Conservation (phyloP, 1,284 basidiomycete species). For the Apiotrichum sp. region DNA sequence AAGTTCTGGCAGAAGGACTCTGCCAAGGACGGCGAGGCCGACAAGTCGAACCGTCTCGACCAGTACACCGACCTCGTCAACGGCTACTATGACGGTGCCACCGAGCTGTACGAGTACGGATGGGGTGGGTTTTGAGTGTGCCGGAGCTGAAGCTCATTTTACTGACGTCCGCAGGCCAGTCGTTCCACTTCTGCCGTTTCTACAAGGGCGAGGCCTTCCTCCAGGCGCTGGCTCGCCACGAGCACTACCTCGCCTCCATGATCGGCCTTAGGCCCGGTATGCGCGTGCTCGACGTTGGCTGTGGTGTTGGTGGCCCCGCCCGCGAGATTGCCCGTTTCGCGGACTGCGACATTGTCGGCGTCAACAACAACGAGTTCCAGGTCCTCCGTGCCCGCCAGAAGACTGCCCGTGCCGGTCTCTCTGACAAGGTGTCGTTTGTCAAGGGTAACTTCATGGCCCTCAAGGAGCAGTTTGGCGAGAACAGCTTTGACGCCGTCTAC, state of each 20-base stretch:
- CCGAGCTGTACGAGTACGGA: constrained; percentile 94
- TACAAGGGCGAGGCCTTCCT: constrained; percentile 89
- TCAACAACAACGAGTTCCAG: constrained; percentile 99
- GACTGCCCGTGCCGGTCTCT: constrained; percentile 70
- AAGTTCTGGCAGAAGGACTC: constrained; percentile 90
- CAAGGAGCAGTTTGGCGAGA: constrained; percentile 83
- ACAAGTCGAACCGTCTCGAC: constrained; percentile 70
- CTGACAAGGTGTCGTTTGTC: constrained; percentile 70
- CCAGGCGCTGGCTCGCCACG: constrained; percentile 81
- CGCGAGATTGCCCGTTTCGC: constrained; percentile 90
- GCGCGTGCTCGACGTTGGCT: constrained; percentile 96
- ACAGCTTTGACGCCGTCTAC: constrained; percentile 93
- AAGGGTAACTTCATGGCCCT: constrained; percentile 98
- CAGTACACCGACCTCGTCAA: constrained; percentile 94
- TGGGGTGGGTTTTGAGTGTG: constrained; percentile 84
- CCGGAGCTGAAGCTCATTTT: constrained; percentile 72
- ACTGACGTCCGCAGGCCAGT: constrained; percentile 51
- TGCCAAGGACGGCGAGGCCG: constrained; percentile 60
- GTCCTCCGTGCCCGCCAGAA: constrained; percentile 77
- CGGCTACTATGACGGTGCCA: constrained; percentile 92
- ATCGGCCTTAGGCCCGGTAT: constrained; percentile 80
- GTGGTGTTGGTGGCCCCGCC: constrained; percentile 95
- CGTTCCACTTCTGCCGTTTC: constrained; percentile 98
- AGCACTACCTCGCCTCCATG: constrained; percentile 90
- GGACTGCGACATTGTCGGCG: constrained; percentile 78